Evolutionary conservation across 2,329 filamentous ascomycete species (phyloP).

Genomic region (Biscogniauxia marginata): DNA sequence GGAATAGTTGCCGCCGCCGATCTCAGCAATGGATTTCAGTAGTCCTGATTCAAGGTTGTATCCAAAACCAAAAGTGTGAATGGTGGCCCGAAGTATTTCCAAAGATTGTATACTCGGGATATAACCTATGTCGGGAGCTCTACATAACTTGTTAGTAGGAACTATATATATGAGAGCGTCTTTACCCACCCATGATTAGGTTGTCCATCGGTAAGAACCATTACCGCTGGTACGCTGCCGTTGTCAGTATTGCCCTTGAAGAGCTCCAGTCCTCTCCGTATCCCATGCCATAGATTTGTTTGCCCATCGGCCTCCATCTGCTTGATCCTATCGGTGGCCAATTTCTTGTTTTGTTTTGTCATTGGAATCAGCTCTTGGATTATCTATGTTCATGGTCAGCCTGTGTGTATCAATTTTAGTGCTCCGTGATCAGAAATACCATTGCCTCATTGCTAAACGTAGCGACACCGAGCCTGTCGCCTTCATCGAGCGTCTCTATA

Average conservation of each 20-base stretch:
- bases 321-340: conserved; percentile 41
- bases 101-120: conserved; percentile 50
- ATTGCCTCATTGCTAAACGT: conserved; percentile 46
- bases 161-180: not conserved
- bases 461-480: conserved; percentile 57
- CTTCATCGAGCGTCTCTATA: conserved; percentile 52
- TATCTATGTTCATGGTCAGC: conserved; percentile 24
- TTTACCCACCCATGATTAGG: conserved; percentile 50
- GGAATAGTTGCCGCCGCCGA: conserved; percentile 55
- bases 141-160: conserved; percentile 17
- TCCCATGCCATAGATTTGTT: conserved; percentile 60
- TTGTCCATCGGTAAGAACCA: conserved; percentile 54
- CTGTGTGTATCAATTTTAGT: not conserved
- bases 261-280: conserved; percentile 48
- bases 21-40: conserved; percentile 59
- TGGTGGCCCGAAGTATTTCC: conserved; percentile 41
- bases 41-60: conserved; percentile 49
- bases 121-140: conserved; percentile 51
- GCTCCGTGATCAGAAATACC: conserved; percentile 17
- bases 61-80: conserved; percentile 56
- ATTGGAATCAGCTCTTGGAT: conserved; percentile 49
- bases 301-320: conserved; percentile 36
- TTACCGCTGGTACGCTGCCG: conserved; percentile 46
- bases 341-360: conserved; percentile 45
- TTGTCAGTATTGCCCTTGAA: conserved; percentile 37